These are phyloP conservation scores for Iberis pinnata DNA, from an alignment of 345 rosid genomes.

Conservation along the genomic window DNA sequence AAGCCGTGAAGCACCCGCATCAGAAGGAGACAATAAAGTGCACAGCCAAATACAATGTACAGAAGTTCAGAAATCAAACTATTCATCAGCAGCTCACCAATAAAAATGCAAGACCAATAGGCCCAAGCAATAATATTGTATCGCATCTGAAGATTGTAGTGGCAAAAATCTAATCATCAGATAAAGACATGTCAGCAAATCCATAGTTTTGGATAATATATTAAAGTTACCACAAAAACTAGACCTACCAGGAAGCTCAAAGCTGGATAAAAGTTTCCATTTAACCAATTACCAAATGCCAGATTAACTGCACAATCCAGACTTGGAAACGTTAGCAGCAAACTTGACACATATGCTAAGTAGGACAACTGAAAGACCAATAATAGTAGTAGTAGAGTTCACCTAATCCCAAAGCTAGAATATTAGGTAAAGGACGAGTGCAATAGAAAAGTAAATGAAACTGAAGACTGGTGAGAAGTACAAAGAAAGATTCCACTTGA, in stretches of 20 bases:
- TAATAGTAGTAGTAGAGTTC: conserved; percentile 24
- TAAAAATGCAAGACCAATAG: conserved; percentile 70
- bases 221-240: neutral
- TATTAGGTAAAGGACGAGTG: conserved; percentile 89
- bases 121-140: conserved; percentile 65
- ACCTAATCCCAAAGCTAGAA: conserved; percentile 85
- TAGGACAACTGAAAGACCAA: neutral
- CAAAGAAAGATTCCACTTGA: conserved; percentile 94
- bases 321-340: conserved; percentile 21
- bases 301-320: conserved; percentile 57
- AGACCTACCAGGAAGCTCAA: conserved; percentile 73
- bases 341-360: conserved; percentile 7
- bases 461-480: conserved; percentile 66
- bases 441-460: conserved; percentile 93
- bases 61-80: conserved; percentile 8
- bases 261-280: conserved; percentile 51
- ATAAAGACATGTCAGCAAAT: conserved; percentile 19
- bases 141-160: conserved; percentile 81
- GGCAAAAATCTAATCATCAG: conserved; percentile 53
- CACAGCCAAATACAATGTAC: neutral
- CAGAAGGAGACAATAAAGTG: conserved; percentile 26
- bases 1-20: conserved; percentile 19
- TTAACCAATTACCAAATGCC: conserved; percentile 76
- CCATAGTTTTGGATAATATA: conserved; percentile 11
- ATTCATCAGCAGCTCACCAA: conserved; percentile 49